Conservation (phyloP, 2,329 filamentous ascomycete genomes). For the Aspergillus spinulosporus region DNA sequence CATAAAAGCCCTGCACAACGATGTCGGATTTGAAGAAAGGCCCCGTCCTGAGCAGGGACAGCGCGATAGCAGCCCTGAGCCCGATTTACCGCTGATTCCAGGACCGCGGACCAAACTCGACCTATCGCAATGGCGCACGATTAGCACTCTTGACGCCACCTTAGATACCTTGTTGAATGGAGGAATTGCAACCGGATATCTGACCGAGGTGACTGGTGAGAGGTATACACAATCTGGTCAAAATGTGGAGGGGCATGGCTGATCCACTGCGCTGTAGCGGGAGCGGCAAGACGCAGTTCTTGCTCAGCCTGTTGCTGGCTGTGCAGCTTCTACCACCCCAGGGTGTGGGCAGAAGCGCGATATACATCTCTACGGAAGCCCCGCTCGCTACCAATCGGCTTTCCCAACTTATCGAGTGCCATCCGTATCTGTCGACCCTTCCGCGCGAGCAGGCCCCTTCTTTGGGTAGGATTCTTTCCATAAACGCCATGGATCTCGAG, state of each 20-base stretch:
- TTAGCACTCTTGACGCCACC: conserved; percentile 76
- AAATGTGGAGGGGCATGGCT: neutral
- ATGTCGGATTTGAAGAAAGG: conserved; percentile 51
- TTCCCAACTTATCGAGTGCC: conserved; percentile 69
- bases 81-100: conserved; percentile 22
- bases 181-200: conserved; percentile 75
- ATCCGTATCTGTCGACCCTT: conserved; percentile 60
- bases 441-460: conserved; percentile 55
- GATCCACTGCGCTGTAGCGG: conserved; percentile 55
- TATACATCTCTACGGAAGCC: conserved; percentile 94
- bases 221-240: conserved; percentile 53
- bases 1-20: conserved; percentile 64
- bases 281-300: conserved; percentile 91
- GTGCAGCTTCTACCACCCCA: conserved; percentile 75
- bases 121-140: conserved; percentile 53
- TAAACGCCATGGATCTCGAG: conserved; percentile 85
- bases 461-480: conserved; percentile 74
- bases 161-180: conserved; percentile 74
- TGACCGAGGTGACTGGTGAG: conserved; percentile 90
- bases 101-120: conserved; percentile 33
- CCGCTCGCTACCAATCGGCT: conserved; percentile 79
- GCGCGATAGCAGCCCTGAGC: conserved; percentile 26
- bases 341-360: conserved; percentile 69
- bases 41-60: conserved; percentile 15
- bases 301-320: conserved; percentile 79